Evolutionary conservation across 768 basidiomycete species (phyloP), one percentile per base, ranked within the genome.

Genomic region (Russula sp.): DNA sequence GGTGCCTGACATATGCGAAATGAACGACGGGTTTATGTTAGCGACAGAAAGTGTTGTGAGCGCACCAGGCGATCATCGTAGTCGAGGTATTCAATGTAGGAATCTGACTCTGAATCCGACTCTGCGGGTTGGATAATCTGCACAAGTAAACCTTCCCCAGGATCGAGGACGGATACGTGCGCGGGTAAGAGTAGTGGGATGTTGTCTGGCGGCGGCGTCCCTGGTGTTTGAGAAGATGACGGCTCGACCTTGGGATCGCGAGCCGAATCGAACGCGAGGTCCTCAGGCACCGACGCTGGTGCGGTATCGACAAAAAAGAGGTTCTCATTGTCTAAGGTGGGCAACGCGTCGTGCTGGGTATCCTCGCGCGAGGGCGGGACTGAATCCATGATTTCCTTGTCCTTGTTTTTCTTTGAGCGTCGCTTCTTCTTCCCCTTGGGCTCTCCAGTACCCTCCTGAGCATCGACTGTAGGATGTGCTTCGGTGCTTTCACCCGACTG

Each of bases 41-140:
- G 26, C 58, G 36, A 51, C 46, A 14, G 34, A 24, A 57, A 8
- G n/a, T n/a, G 20, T 59, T 20, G 18, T 28, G 32, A 42, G 71
- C 80, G 28, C 62, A 86, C 87, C 38, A 79, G 75, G 69, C 85
- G 84, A 53, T 73, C 74, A 57, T 88, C 88, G 67, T 85, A 88
- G 68, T 91, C 89, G 26, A 92, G 77, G 70, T 89, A 91, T 58
- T 92, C 84, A 62, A 93, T 91, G 69, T 84, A 89, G 70, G 83
- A 83, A 26, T 84, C 83, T 13, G 81, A 81, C 26, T 85, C 84
- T 10, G 82, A 82, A 24, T 85, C 84, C 16, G 78, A 77, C 42
- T 81, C 72, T 3, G 77, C 71, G 20, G 81, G 76, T 16, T 78
- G 72, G 20, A 84, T 72, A 22, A 86, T 79, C 63, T 82, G 77